Evolutionary conservation across 2,329 filamentous ascomycete genomes (phyloP).

Genomic region (Echinosphaeria canescens): DNA sequence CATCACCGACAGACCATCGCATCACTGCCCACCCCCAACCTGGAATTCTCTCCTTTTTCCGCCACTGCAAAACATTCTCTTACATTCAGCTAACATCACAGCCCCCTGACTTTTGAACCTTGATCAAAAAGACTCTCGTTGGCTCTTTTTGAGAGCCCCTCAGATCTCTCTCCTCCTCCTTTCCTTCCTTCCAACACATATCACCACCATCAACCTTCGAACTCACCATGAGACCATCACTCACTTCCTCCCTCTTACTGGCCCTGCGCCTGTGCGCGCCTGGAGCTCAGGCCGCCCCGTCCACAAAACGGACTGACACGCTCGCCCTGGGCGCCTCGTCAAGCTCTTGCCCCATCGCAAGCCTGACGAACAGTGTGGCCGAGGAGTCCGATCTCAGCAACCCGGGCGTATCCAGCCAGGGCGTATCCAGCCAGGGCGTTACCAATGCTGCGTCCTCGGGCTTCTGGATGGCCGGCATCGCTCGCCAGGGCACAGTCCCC

Average conservation of each 20-base stretch:
- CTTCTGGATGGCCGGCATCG: conserved; percentile 55
- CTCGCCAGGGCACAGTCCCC: conserved; percentile 45
- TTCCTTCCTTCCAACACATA: neutral
- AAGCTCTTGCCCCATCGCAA: too few species aligned
- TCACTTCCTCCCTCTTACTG: conserved; percentile 18
- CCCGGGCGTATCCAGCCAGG: neutral
- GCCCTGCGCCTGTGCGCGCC: conserved; percentile 19
- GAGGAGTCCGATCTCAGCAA: too few species aligned
- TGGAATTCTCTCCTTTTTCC: too few species aligned
- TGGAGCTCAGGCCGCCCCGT: conserved; percentile 5
- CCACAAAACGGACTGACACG: too few species aligned
- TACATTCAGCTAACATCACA: too few species aligned
- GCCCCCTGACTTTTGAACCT: too few species aligned
- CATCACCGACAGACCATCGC: too few species aligned
- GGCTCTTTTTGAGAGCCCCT: too few species aligned
- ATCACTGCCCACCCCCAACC: too few species aligned
- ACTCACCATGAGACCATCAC: conserved; percentile 19
- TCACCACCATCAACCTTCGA: conserved; percentile 7
- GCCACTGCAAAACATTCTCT: too few species aligned
- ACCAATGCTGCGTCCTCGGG: conserved; percentile 12
- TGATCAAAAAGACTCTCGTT: too few species aligned
- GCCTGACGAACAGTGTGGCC: too few species aligned
- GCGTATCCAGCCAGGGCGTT: conserved; percentile 1
- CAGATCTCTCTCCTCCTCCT: conserved; percentile 1
- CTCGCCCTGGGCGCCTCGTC: conserved; percentile 5